A percentile compares a stretch with the other conserved stretches of the same genome.
These are phyloP conservation scores for Penicillium nucicola DNA, from an alignment of 495 filamentous ascomycete genomes.

Conservation along the genomic window DNA sequence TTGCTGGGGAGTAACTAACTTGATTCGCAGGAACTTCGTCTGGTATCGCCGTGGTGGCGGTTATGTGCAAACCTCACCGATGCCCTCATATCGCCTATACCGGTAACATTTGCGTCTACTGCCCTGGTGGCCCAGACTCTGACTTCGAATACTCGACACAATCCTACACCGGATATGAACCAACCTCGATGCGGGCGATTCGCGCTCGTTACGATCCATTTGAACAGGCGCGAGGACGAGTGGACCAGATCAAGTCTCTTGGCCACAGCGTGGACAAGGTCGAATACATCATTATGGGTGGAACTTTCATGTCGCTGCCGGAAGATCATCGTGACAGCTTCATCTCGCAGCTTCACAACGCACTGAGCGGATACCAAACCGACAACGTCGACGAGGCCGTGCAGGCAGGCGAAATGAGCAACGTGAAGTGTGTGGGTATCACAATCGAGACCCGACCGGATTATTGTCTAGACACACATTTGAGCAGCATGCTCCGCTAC, in stretches of 20 bases:
- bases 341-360: conserved; percentile 94
- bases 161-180: conserved; percentile 97
- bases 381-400: conserved; percentile 94
- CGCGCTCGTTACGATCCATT: conserved; percentile 96
- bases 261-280: conserved; percentile 98
- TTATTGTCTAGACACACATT: conserved; percentile 89
- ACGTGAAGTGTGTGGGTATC: conserved; percentile 95
- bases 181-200: conserved; percentile 97
- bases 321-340: conserved; percentile 87
- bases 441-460: conserved; percentile 97
- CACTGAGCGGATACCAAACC: conserved; percentile 87
- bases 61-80: conserved; percentile 98
- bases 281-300: conserved; percentile 99
- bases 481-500: conserved; percentile 92
- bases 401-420: conserved; percentile 84
- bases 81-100: conserved; percentile 98
- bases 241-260: conserved; percentile 91
- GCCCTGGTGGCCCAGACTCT: conserved; percentile 92
- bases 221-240: conserved; percentile 91
- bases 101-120: conserved; percentile 98
- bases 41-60: conserved; percentile 97
- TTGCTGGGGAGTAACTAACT: conserved; percentile 11
- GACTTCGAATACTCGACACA: conserved; percentile 99
- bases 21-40: conserved; percentile 71
- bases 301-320: conserved; percentile 96